Base-by-base conservation (phyloP, 2,329 filamentous ascomycete genomes). In the Esteya vermicola region DNA sequence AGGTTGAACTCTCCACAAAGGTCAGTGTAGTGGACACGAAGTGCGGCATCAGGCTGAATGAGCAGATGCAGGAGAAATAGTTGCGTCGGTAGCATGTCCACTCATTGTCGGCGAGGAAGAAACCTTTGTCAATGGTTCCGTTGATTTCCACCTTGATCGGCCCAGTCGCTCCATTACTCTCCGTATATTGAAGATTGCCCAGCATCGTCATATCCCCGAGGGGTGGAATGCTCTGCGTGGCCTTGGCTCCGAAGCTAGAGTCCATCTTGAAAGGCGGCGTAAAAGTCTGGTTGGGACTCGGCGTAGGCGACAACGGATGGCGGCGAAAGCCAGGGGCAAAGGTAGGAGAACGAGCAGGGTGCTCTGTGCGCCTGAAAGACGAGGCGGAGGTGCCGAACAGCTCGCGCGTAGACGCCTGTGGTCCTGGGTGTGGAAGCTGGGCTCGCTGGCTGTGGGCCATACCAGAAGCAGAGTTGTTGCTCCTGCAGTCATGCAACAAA, bases 41-140 rank as follows among this genome's bases (percentile, higher is more conserved):
- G 43, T 65, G 60, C 2, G 81, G 82, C 31, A 68, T 66, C 20
- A 94, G 62, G 12, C 70, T 71, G 58, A 80, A 94, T 4, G 81
- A 84, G 56, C 84, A 89, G 38, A 79, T 75, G 39, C 91, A 85
- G 0, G 83, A 80, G 55, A 94, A 91, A 59, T 94, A 94, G 56
- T 94, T 94, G 33, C 88, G 72, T 26, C 86, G 72, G 55, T 94
- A 94, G 61, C 86, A 93, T 0, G 86, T 94, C 85, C 85, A 94
- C 50, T 88, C 84, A 16, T 73, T 69, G 41, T 93, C 86, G 4
- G 71, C 72, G 27, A 78, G 64, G 55, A 94, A 93, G 60, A 93
- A 93, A 0, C 86, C 86, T 51, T 93, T 93, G 56, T 93, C 84
- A 44, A 93, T 85, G 51, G 76, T 80, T 27, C 83, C 84, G 23